Percentiles rank a stretch among this genome's conserved stretches.
Evolutionary conservation across 768 basidiomycete species (phyloP).

Genomic region (Pisolithus marmoratus): DNA sequence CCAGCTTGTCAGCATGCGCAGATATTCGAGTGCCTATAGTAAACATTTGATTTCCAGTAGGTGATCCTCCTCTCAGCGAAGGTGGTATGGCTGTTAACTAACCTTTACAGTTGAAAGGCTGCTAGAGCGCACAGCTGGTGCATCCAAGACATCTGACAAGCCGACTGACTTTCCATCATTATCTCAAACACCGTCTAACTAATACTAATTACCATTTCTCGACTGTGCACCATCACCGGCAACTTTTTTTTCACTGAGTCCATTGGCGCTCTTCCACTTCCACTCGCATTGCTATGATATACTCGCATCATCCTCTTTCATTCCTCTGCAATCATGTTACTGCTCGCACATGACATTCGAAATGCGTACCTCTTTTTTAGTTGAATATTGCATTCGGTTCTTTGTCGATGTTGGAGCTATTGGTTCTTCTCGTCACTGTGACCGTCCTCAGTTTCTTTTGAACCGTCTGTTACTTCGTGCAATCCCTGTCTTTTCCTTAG

Average conservation of each 20-base stretch:
- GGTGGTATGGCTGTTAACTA: constrained; percentile 1
- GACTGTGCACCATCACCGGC: constrained; percentile 2
- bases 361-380: constrained; percentile 25
- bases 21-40: constrained; percentile 66
- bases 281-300: constrained; percentile 34
- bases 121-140: constrained; percentile 44
- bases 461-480: constrained; percentile 1
- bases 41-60: constrained; percentile 79
- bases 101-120: constrained; percentile 58
- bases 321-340: constrained; percentile 28
- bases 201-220: constrained; percentile 4
- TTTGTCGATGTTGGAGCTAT: constrained; percentile 27
- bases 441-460: not conserved
- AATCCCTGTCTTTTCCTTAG: not conserved
- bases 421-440: constrained; percentile 13
- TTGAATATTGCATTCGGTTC: constrained; percentile 24
- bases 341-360: constrained; percentile 31
- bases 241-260: constrained; percentile 4
- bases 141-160: constrained; percentile 22
- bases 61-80: constrained; percentile 22
- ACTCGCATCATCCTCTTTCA: constrained; percentile 25
- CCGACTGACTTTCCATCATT: constrained; percentile 26
- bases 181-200: constrained; percentile 20
- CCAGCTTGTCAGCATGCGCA: constrained; percentile 65
- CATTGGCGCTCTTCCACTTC: constrained; percentile 13